phyloP scores from a whole-genome alignment of 164 flowering plant genomes.

The Berberis thunbergii region DNA sequence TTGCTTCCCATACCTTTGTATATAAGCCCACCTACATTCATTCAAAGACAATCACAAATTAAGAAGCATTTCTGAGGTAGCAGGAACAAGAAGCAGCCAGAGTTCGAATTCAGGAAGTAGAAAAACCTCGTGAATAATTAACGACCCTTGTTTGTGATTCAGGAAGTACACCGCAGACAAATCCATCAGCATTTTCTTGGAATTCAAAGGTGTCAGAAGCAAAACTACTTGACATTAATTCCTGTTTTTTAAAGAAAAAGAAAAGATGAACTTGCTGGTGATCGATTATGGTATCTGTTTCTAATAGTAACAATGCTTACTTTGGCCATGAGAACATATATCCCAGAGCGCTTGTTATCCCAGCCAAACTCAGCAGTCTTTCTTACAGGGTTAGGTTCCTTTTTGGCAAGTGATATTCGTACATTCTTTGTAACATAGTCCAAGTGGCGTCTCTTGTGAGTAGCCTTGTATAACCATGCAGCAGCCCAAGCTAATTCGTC shows the following conservation, averaged over 20 bases:
- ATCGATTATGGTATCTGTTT: neutral
- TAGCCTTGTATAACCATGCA: slow-evolving; percentile 26
- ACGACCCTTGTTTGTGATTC: slow-evolving; percentile 39
- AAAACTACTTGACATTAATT: neutral
- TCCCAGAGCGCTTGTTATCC: slow-evolving; percentile 15
- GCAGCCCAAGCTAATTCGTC: slow-evolving; percentile 37
- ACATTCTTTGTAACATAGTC: slow-evolving; percentile 11
- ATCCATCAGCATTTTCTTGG: slow-evolving; percentile 12
- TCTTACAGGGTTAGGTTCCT: neutral
- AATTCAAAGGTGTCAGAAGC: neutral
- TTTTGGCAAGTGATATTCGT: neutral
- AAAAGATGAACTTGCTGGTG: neutral
- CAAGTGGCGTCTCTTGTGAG: slow-evolving; percentile 7
- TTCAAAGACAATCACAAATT: neutral
- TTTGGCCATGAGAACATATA: slow-evolving; percentile 21
- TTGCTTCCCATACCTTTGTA: slow-evolving; percentile 36
- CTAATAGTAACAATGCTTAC: slow-evolving; percentile 4
- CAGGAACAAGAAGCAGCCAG: too few relatives aligned
- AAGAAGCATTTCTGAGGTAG: neutral
- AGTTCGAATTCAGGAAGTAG: too few relatives aligned
- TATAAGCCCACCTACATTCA: slow-evolving; percentile 41
- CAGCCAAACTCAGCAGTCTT: slow-evolving; percentile 10
- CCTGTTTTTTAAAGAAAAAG: neutral
- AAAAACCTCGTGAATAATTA: slow-evolving; percentile 35
- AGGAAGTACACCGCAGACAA: slow-evolving; percentile 25